Percentiles rank a stretch among this genome's conserved stretches.
phyloP scores from a whole-genome alignment of 305 asterid genomes.

The Fraxinus velutina region DNA sequence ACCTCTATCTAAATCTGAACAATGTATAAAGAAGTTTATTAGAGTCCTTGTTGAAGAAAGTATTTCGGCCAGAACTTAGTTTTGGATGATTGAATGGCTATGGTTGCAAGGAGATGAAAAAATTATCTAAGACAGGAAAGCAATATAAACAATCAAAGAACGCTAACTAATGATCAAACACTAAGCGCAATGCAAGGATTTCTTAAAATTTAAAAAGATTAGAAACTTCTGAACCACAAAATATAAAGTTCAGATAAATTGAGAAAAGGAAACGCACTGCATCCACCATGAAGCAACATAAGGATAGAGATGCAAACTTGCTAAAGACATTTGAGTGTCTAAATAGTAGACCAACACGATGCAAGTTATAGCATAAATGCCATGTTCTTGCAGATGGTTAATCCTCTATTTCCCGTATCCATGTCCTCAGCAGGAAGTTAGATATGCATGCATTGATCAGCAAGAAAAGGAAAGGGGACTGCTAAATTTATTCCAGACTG shows the following conservation, averaged over 20 bases:
- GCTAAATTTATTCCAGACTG: neutral
- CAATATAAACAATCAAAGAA: neutral
- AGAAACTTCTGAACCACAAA: neutral
- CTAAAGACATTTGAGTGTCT: neutral
- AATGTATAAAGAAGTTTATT: neutral
- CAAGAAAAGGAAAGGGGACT: neutral
- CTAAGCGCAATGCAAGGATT: neutral
- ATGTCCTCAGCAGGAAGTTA: neutral
- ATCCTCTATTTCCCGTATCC: neutral
- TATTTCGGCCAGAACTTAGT: neutral
- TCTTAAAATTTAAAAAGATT: neutral
- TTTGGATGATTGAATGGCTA: neutral
- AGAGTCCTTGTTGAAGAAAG: neutral
- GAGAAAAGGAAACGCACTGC: neutral
- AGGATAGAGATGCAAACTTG: neutral
- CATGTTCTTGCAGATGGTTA: neutral
- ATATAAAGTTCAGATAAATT: neutral
- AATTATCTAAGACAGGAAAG: conserved; percentile 9
- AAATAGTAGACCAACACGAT: neutral
- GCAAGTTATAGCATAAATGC: neutral
- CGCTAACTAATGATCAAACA: neutral
- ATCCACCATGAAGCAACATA: neutral
- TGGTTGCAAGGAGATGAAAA: neutral
- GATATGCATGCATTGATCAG: neutral
- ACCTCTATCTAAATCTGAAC: neutral